phyloP scores from a whole-genome alignment of 2,329 filamentous ascomycete genomes.

The Penicillium paneum region DNA sequence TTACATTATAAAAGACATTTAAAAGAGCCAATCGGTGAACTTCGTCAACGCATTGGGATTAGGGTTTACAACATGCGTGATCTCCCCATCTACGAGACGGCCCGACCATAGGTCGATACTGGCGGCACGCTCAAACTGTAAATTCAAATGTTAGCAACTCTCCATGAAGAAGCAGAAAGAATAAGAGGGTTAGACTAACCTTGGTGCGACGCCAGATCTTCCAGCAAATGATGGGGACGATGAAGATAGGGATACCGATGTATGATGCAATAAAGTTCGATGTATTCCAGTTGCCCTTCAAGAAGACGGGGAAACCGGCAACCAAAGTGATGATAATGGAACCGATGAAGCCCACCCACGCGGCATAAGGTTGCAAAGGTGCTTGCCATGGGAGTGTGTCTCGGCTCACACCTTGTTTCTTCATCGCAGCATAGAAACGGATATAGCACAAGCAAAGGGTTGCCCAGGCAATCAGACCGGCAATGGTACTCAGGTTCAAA shows the following conservation, averaged over 20 bases:
- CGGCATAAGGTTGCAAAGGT: conserved; percentile 58
- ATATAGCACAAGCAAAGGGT: conserved; percentile 46
- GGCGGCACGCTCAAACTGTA: conserved; percentile 25
- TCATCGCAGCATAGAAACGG: conserved; percentile 50
- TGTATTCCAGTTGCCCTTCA: conserved; percentile 33
- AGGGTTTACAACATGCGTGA: conserved; percentile 16
- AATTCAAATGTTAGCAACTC: conserved; percentile 1
- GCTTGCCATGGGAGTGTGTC: conserved; percentile 49
- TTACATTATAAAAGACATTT: conserved; percentile 11
- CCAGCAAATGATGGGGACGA: conserved; percentile 44
- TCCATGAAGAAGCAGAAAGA: not conserved
- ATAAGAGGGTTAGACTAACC: conserved; percentile 23
- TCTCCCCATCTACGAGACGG: conserved; percentile 32
- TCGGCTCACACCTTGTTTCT: conserved; percentile 38
- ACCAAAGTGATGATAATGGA: conserved; percentile 62
- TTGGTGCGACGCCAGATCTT: conserved; percentile 41
- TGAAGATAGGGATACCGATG: conserved; percentile 43
- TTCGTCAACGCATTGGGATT: conserved; percentile 21
- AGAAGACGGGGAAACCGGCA: conserved; percentile 60
- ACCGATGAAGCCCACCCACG: conserved; percentile 57
- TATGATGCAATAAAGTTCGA: conserved; percentile 42
- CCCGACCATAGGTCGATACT: conserved; percentile 33
- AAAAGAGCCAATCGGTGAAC: conserved; percentile 28
- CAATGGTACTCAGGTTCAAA: conserved; percentile 46
- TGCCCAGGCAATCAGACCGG: conserved; percentile 51